Conservation (phyloP, 2,329 filamentous ascomycete species). For the Cyphellophora attinorum region DNA sequence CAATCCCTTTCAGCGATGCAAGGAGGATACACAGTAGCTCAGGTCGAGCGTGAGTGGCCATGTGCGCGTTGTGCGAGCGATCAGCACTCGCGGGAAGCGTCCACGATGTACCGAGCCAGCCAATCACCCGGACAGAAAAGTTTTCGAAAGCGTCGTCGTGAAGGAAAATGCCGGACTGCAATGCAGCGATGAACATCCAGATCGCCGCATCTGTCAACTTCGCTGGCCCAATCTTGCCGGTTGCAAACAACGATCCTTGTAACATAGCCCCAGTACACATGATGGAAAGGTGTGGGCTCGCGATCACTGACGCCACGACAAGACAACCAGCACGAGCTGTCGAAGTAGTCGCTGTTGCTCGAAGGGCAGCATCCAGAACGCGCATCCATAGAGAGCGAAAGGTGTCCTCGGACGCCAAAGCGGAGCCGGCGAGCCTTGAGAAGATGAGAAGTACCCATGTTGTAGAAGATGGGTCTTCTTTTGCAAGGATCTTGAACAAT, state of each 20-base stretch:
- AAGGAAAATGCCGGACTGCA: slow-evolving; percentile 52
- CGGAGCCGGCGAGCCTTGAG: background rate
- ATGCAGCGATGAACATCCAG: slow-evolving; percentile 59
- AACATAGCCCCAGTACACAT: slow-evolving; percentile 58
- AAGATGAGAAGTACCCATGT: background rate
- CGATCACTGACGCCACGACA: slow-evolving; percentile 59
- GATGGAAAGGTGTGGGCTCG: slow-evolving; percentile 56
- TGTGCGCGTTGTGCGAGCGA: slow-evolving; percentile 53
- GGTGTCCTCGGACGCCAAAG: background rate
- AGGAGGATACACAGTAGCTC: slow-evolving; percentile 50
- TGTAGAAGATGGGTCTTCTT: background rate
- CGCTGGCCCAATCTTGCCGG: slow-evolving; percentile 73
- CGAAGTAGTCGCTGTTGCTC: slow-evolving; percentile 59
- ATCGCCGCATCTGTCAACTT: slow-evolving; percentile 71
- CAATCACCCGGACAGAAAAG: slow-evolving; percentile 61
- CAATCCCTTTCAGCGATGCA: background rate
- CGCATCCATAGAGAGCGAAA: slow-evolving; percentile 51
- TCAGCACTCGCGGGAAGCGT: slow-evolving; percentile 60
- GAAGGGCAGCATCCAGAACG: slow-evolving; percentile 63
- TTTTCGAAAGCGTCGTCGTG: slow-evolving; percentile 58
- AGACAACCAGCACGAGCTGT: slow-evolving; percentile 71
- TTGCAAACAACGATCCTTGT: slow-evolving; percentile 62
- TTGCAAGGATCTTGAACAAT: background rate
- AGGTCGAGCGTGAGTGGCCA: slow-evolving; percentile 55
- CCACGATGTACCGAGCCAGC: slow-evolving; percentile 79